Evolutionary conservation across 495 filamentous ascomycete species (phyloP), one percentile per base, ranked within the genome.

Genomic region (Penicillium robsamsonii): DNA sequence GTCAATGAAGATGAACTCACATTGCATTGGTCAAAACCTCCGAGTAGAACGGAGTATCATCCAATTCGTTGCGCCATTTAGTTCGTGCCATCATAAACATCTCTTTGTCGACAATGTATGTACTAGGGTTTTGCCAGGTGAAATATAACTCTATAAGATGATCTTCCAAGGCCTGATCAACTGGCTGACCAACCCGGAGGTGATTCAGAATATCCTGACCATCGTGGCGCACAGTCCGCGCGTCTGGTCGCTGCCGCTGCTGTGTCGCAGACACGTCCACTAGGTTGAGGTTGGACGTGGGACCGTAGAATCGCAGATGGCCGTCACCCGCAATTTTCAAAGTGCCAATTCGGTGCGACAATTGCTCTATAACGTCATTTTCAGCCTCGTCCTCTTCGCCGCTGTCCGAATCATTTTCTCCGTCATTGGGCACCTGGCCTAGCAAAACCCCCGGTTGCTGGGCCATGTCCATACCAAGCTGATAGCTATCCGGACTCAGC

Each of bases 81-180:
- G 55, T 56, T 25, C 75, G 61, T 18, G 75, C 74, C 27, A 59
- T 69, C 63, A 72, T 68, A 44, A 68, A 80, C 75, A 79, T 79
- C 48, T 76, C 72, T 20, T 73, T 72, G 50, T 81, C 74, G 6
- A 81, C 77, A 6, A 79, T 70, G 46, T 80, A 79, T 13, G 77
- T 70, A 56, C 72, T 75, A 11, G 77, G 70, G 29, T 81, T 78
- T 58, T 81, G 71, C 79, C 79, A 81, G 1, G 75, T 74, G 46
- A 81, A 81, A 51, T 77, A 81, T 0, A 81, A 70, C 52, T 79
- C 70, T 12, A 75, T 64, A 1, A 81, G 68, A 57, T 81, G 78
- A 30, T 77, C 67, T 29, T 80, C 77, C 38, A 79, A 43, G n/a
- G 55, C 66, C 27, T 69, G 67, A 40, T 75, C 72, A 20, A 79